phyloP scores from a whole-genome alignment of 371 early-diverging fungal species.

The Nematocida homosporus region DNA sequence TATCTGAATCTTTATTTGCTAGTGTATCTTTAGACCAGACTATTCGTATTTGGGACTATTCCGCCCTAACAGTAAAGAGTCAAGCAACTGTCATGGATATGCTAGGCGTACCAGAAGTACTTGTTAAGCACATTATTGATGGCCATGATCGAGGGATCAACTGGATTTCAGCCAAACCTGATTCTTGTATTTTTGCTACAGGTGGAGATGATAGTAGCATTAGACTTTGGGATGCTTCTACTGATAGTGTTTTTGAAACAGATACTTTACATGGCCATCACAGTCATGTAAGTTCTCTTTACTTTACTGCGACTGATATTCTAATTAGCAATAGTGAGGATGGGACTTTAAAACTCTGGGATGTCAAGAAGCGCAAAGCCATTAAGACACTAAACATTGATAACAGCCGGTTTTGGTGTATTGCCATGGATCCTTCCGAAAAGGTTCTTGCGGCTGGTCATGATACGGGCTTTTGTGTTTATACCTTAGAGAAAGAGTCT shows the following conservation, averaged over 20 bases:
- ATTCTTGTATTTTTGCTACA: slow-evolving; percentile 81
- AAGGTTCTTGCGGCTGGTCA: slow-evolving; percentile 71
- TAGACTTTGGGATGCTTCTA: slow-evolving; percentile 92
- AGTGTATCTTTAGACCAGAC: slow-evolving; percentile 94
- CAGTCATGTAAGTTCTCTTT: slow-evolving; percentile 89
- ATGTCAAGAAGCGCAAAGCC: slow-evolving; percentile 80
- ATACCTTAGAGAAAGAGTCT: slow-evolving; percentile 86
- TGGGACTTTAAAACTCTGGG: slow-evolving; percentile 89
- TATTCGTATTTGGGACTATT: slow-evolving; percentile 94
- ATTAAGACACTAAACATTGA: slow-evolving; percentile 77
- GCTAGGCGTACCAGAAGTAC: slow-evolving; percentile 85
- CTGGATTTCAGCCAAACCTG: slow-evolving; percentile 88
- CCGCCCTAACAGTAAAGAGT: slow-evolving; percentile 70
- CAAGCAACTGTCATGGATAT: slow-evolving; percentile 75
- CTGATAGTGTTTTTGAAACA: slow-evolving; percentile 88
- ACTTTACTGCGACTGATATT: slow-evolving; percentile 77
- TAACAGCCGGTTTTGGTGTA: slow-evolving; percentile 86
- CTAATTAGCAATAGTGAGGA: slow-evolving; percentile 89
- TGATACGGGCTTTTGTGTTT: slow-evolving; percentile 89
- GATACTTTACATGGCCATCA: slow-evolving; percentile 93
- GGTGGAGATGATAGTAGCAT: slow-evolving; percentile 94
- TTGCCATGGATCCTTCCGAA: slow-evolving; percentile 76
- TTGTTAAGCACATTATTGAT: slow-evolving; percentile 91
- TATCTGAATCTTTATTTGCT: slow-evolving; percentile 90
- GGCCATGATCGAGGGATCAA: slow-evolving; percentile 97